Base-by-base conservation (phyloP, 129 eudicot species). In the Pulicaria dysenterica region DNA sequence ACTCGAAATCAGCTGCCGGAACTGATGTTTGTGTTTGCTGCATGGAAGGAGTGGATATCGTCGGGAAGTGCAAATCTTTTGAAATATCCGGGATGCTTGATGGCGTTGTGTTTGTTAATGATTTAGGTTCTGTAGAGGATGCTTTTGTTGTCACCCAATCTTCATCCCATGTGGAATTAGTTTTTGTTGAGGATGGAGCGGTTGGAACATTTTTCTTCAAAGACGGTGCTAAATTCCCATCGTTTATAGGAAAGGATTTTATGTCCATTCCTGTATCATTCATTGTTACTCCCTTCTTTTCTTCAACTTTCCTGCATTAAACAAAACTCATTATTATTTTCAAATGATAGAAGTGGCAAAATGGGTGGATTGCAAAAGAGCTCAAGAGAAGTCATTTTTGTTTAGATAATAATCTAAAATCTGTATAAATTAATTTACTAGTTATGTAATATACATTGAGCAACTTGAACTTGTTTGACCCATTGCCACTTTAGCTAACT, bases 221-320 rank as follows among this genome's bases (percentile, higher is more conserved):
- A 40, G 79, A 77, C 45, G 75, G 69, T 64, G 72, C 58, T 56
- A 58, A 38, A 77, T 7, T 49, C 47, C 82, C 86, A 50, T 83
- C 79, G 19, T 69, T 43, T 31, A 75, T 77, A 79, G 82, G 66
- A 58, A 83, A 80, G 10, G 78, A 57, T 83, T 78, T 85, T 58
- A 67, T 64, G 60, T 85, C 96, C 60, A 79, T 60, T 73, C 91
- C 98, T 61, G 87, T 61, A 63, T 90, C 92, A 16, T 87, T 73
- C 79, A 89, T 75, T 47, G 92, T 83, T 57, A 93, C 98, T 73
- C 96, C 98, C 80, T 93, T 65, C 46, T 90, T 90, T 59, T 93
- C 98, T 86, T 93, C 98, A 60, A 93, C 84, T 80, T 84, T 93
- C 88, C 98, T 93, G 85, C 37, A 64, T 41, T 6, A 24, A 12